Base-by-base conservation (phyloP, 495 filamentous ascomycete genomes). In the Podospora pseudopauciseta region DNA sequence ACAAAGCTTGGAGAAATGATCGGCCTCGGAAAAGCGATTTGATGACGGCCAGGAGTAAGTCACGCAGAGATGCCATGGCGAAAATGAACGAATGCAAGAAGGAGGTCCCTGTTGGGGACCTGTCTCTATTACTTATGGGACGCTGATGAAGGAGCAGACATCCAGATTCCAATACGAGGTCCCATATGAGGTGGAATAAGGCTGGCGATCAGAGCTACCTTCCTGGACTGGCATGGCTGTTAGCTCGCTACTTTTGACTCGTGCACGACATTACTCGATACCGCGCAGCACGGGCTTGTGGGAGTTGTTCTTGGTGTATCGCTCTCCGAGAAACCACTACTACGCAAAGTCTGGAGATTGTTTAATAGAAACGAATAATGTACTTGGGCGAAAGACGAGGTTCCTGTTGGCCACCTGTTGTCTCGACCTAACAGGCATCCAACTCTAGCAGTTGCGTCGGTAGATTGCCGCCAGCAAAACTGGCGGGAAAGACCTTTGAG, bases 21-120 rank as follows among this genome's bases (percentile, higher is more conserved):
- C 80, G 82, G 66, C 82, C 83, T 57, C 84, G 79, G 34, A 85
- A 74, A 57, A 86, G 78, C 66, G 82, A 82, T 77, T 81, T 82
- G 75, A 75, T 70, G 64, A 80, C 81, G 66, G 81, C 76, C 55
- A 81, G 60, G 63, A 83, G 66, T 55, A 75, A 76, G 71, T 79
- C 79, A 65, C 78, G 79, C 60, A 84, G 71, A 32, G 77, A 78
- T 74, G 79, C 77, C 81, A 84, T 85, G 64, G 79, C 74, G 74
- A 75, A 78, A 77, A 73, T 76, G 79, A 82, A 49, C 2, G 39
- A 49, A 18, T 70, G 77, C 80, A 82, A 81, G 78, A 11, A 49
- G 2, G 7, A 11, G 6, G 13, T 11, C 39, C 39, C 1, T 49
- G 39, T 16, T 49, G 39, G 9, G 39, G 39, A 49, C 39, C 6